Conservation (phyloP, 768 basidiomycete genomes). For the Rhizopogon vinicolor region DNA sequence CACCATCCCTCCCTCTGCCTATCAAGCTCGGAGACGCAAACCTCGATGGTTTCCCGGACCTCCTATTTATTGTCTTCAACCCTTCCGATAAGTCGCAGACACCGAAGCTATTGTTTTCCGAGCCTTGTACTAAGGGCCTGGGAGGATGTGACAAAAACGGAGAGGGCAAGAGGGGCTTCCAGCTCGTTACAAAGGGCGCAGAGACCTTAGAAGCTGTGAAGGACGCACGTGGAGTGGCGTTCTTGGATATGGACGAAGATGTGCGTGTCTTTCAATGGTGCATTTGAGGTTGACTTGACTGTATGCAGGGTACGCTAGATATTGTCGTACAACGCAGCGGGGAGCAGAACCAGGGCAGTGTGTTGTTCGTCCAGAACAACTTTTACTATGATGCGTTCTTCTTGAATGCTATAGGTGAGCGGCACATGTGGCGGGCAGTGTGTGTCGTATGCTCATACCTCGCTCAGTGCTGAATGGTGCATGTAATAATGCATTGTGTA, state of each 20-base stretch:
- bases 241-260: constrained; percentile 94
- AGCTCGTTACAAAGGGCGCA: constrained; percentile 48
- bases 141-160: constrained; percentile 53
- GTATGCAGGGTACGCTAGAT: constrained; percentile 78
- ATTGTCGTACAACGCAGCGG: constrained; percentile 88
- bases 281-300: neutral
- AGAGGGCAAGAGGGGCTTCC: constrained; percentile 60
- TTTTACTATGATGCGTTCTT: constrained; percentile 99
- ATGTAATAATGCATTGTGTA: constrained; percentile 80
- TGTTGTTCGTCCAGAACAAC: constrained; percentile 91
- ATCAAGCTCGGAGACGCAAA: constrained; percentile 86
- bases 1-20: constrained; percentile 67
- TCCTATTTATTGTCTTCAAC: constrained; percentile 55
- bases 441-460: constrained; percentile 2
- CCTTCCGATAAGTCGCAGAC: constrained; percentile 36
- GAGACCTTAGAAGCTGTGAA: constrained; percentile 59
- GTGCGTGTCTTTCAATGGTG: constrained; percentile 40
- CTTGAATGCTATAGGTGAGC: constrained; percentile 88
- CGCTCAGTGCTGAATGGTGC: constrained; percentile 84
- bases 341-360: constrained; percentile 51
- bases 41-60: constrained; percentile 91
- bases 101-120: constrained; percentile 61
- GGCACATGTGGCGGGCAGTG: neutral
- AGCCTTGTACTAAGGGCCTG: constrained; percentile 51
- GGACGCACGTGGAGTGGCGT: constrained; percentile 76